Evolutionary conservation across 2,329 filamentous ascomycete genomes (phyloP).

Genomic region (Fusarium sp.): DNA sequence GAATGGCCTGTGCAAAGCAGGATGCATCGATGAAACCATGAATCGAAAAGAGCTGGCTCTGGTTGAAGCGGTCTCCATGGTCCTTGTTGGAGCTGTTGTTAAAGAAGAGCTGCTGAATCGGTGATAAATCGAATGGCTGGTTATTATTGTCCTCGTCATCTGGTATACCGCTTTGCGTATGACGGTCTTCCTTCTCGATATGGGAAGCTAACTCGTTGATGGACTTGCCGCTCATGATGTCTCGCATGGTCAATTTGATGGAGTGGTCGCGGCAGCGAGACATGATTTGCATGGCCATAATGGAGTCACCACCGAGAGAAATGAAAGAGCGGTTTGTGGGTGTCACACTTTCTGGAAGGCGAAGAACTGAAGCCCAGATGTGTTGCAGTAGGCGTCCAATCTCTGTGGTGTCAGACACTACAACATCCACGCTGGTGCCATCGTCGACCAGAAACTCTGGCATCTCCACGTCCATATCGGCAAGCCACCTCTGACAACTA

Average conservation of each 20-base stretch:
- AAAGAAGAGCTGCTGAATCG: constrained; percentile 60
- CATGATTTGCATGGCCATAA: constrained; percentile 58
- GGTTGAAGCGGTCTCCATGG: constrained; percentile 57
- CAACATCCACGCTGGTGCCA: constrained; percentile 37
- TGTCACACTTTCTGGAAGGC: constrained; percentile 50
- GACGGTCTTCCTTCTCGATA: constrained; percentile 6
- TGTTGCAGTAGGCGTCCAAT: constrained; percentile 21
- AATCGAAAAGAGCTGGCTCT: constrained; percentile 57
- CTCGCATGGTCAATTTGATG: constrained; percentile 49
- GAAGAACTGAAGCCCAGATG: constrained; percentile 59
- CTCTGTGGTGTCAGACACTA: not conserved
- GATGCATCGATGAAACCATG: constrained; percentile 16
- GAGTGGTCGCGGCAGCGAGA: constrained; percentile 54
- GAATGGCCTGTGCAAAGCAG: constrained; percentile 40
- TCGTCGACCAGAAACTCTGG: constrained; percentile 56
- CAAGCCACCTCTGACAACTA: constrained; percentile 59
- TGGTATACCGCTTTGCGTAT: not conserved
- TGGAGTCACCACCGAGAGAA: constrained; percentile 59
- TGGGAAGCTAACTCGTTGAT: constrained; percentile 44
- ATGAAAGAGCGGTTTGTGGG: constrained; percentile 54
- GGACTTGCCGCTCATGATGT: constrained; percentile 51
- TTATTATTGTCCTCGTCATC: constrained; percentile 5
- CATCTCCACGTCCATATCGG: constrained; percentile 53
- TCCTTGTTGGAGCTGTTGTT: constrained; percentile 40
- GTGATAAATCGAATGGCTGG: constrained; percentile 55